Evolutionary conservation across 1,284 basidiomycete species (phyloP).

Genomic region (Salmacisia buchloeana): DNA sequence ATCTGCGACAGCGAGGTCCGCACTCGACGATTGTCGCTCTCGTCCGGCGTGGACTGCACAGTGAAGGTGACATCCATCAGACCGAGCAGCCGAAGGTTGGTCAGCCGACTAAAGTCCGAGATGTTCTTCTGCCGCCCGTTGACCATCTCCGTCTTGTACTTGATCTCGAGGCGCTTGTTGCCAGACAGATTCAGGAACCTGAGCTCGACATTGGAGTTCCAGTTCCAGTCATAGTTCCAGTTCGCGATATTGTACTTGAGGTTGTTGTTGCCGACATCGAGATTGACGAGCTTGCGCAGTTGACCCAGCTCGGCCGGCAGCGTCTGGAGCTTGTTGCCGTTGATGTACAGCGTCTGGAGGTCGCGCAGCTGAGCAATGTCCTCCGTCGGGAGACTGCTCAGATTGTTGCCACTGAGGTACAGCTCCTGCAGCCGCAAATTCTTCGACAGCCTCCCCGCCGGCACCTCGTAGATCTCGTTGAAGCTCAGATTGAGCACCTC

Average conservation of each 20-base stretch:
- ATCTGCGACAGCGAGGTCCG: slow-evolving; percentile 86
- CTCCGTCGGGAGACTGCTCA: slow-evolving; percentile 78
- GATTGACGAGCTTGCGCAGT: slow-evolving; percentile 69
- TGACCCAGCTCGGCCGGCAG: slow-evolving; percentile 84
- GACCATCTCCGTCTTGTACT: slow-evolving; percentile 55
- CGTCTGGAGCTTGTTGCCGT: slow-evolving; percentile 89
- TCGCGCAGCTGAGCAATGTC: slow-evolving; percentile 39
- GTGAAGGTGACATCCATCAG: slow-evolving; percentile 96
- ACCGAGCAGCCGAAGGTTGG: slow-evolving; percentile 77
- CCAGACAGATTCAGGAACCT: slow-evolving; percentile 83
- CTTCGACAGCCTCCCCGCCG: slow-evolving; percentile 65
- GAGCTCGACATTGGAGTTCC: slow-evolving; percentile 94
- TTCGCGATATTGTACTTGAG: slow-evolving; percentile 98
- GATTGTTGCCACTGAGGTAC: slow-evolving; percentile 87
- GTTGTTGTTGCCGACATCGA: slow-evolving; percentile 91
- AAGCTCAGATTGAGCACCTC: slow-evolving; percentile 84
- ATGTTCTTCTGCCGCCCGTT: slow-evolving; percentile 54
- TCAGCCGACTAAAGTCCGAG: slow-evolving; percentile 79
- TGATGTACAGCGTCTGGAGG: slow-evolving; percentile 65
- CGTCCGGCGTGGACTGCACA: slow-evolving; percentile 63
- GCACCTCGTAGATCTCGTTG: slow-evolving; percentile 86
- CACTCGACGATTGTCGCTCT: slow-evolving; percentile 82
- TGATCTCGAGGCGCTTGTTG: slow-evolving; percentile 82
- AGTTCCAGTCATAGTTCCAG: slow-evolving; percentile 99
- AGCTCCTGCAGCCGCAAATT: slow-evolving; percentile 70